phyloP scores from a whole-genome alignment of 305 asterid genomes.

The Ilex paraguariensis region DNA sequence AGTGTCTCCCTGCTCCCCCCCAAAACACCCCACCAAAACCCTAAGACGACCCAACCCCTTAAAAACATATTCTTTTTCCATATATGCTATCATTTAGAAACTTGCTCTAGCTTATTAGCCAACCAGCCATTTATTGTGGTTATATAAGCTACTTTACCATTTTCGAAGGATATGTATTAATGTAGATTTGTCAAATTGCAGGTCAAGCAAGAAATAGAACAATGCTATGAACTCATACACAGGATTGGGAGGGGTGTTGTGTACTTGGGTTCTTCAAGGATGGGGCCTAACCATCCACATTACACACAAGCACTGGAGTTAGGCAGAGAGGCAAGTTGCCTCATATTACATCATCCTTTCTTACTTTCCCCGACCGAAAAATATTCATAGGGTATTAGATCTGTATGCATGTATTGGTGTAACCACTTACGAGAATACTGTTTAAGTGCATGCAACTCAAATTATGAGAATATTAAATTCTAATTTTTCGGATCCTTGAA shows the following conservation, averaged over 20 bases:
- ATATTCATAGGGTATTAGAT: not conserved
- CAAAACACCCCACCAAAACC: too few species aligned
- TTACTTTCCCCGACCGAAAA: too few species aligned
- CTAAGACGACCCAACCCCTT: not conserved
- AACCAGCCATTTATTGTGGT: not conserved
- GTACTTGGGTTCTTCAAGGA: conserved; percentile 87
- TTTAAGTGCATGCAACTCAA: not conserved
- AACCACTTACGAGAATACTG: not conserved
- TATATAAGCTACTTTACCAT: not conserved
- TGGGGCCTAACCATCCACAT: conserved; percentile 71
- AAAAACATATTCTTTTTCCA: not conserved
- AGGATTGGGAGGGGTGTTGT: conserved; percentile 90
- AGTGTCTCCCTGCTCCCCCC: too few species aligned
- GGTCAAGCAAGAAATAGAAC: conserved; percentile 85
- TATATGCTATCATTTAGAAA: not conserved
- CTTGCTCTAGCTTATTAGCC: not conserved
- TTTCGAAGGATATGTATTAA: conserved; percentile 1
- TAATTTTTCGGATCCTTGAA: conserved; percentile 6
- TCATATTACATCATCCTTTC: too few species aligned
- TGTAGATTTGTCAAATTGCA: conserved; percentile 15
- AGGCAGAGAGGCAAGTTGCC: conserved; percentile 51
- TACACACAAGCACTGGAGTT: conserved; percentile 50
- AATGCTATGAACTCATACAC: conserved; percentile 70
- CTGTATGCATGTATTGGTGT: not conserved
- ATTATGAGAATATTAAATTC: too few species aligned